Evolutionary conservation across 2,329 filamentous ascomycete species (phyloP).

Genomic region (Cladophialophora immunda): DNA sequence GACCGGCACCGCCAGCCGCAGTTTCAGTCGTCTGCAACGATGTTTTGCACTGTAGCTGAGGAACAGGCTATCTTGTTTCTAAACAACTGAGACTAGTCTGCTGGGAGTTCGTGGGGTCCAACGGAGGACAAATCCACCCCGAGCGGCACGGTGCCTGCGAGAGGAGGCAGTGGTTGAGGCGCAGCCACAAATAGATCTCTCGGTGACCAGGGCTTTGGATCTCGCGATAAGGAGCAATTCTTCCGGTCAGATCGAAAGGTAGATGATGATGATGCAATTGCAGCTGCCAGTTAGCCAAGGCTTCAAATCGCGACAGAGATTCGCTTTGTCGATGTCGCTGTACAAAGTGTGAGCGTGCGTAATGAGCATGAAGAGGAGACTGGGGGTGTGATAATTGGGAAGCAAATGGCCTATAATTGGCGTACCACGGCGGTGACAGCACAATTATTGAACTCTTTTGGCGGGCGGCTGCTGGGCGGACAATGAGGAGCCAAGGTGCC

Average conservation of each 20-base stretch:
- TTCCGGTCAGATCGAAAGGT: conserved; percentile 6
- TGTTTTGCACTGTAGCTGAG: conserved; percentile 8
- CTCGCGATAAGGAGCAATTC: conserved; percentile 15
- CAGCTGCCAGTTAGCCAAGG: conserved; percentile 3
- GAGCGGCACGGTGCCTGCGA: conserved; percentile 15
- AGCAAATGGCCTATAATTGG: conserved; percentile 1
- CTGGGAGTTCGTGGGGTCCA: conserved; percentile 35
- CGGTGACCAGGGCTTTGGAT: conserved; percentile 10
- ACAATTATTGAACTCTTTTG: conserved; percentile 5
- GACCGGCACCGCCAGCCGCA: conserved; percentile 13
- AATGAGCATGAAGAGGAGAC: background rate
- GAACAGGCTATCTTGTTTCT: conserved; percentile 13
- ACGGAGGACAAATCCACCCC: conserved; percentile 22
- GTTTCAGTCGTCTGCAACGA: conserved; percentile 12
- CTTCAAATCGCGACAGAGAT: background rate
- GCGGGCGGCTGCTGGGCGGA: background rate
- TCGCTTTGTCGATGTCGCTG: background rate
- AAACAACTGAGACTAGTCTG: conserved; percentile 33
- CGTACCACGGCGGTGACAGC: background rate
- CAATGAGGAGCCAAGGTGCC: background rate
- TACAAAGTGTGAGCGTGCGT: background rate
- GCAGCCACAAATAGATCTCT: conserved; percentile 35
- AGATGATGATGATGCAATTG: conserved; percentile 18
- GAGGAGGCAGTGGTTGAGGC: conserved; percentile 31
- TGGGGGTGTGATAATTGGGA: background rate